phyloP scores from a whole-genome alignment of 345 rosid species.

The Eucalyptus tenuipes region DNA sequence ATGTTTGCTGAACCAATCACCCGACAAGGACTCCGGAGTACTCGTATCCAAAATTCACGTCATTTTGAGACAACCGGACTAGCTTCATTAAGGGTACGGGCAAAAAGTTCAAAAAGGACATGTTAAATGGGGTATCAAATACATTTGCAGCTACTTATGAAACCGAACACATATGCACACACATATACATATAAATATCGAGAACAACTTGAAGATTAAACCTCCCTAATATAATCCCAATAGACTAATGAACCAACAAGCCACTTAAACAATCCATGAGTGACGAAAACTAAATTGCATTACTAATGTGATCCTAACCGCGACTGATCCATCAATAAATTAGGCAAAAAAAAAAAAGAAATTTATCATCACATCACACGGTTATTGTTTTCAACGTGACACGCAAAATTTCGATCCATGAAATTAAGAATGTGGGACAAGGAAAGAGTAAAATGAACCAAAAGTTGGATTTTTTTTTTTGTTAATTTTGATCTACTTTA shows the following conservation, averaged over 20 bases:
- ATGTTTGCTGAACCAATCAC: background rate
- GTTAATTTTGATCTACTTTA: background rate
- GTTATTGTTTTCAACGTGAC: background rate
- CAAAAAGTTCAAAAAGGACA: background rate
- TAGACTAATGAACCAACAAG: too few relatives aligned
- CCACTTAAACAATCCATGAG: background rate
- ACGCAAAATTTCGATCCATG: background rate
- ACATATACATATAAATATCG: too few relatives aligned
- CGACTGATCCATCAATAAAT: background rate
- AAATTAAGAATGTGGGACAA: background rate
- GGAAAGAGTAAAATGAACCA: background rate
- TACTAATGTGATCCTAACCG: rapidly evolving
- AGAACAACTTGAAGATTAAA: background rate
- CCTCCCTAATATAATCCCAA: background rate
- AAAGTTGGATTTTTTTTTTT: background rate
- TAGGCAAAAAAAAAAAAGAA: background rate
- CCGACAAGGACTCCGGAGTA: background rate
- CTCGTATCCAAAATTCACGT: background rate
- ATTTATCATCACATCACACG: background rate
- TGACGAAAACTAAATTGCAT: too few relatives aligned
- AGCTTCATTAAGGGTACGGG: background rate
- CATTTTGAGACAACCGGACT: background rate
- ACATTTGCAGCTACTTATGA: background rate
- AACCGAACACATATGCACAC: too few relatives aligned
- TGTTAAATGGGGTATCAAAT: background rate